phyloP scores from a whole-genome alignment of 2,329 filamentous ascomycete genomes.

The Ascochyta fabae region DNA sequence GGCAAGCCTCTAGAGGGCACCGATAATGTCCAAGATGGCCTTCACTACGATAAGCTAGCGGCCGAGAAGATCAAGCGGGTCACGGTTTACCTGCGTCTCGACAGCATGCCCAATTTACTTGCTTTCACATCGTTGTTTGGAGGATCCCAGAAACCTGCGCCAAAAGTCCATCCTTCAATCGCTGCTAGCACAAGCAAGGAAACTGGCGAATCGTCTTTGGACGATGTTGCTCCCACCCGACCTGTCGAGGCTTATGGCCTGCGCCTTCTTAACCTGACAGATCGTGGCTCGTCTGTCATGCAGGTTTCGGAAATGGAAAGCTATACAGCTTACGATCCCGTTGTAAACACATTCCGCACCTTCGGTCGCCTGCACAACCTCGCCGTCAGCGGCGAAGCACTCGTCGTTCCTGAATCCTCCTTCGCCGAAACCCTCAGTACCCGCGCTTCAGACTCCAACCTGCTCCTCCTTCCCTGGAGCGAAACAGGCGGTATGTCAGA shows the following conservation, averaged over 20 bases:
- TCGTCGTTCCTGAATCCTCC: constrained; percentile 76
- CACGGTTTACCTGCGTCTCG: constrained; percentile 81
- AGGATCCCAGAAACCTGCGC: constrained; percentile 53
- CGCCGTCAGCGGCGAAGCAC: constrained; percentile 79
- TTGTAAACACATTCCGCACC: constrained; percentile 89
- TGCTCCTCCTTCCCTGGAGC: constrained; percentile 88
- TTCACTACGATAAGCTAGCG: constrained; percentile 58
- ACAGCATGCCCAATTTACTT: constrained; percentile 82
- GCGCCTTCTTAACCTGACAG: constrained; percentile 85
- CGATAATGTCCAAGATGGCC: constrained; percentile 50
- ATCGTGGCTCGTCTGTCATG: constrained; percentile 95
- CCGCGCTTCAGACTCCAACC: constrained; percentile 66
- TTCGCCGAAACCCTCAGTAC: constrained; percentile 79
- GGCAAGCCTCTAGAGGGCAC: constrained; percentile 55
- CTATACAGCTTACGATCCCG: constrained; percentile 69
- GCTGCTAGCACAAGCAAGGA: constrained; percentile 34
- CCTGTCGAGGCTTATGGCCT: constrained; percentile 80
- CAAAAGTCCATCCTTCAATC: constrained; percentile 48
- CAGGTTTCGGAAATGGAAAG: constrained; percentile 84
- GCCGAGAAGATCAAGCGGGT: constrained; percentile 65
- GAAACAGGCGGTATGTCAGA: constrained; percentile 80
- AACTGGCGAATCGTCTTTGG: constrained; percentile 22
- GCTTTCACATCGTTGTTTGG: constrained; percentile 82
- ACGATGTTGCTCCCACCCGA: constrained; percentile 42
- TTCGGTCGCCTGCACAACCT: constrained; percentile 86